phyloP scores from a whole-genome alignment of 2,329 filamentous ascomycete genomes.

The Alternaria sp. region DNA sequence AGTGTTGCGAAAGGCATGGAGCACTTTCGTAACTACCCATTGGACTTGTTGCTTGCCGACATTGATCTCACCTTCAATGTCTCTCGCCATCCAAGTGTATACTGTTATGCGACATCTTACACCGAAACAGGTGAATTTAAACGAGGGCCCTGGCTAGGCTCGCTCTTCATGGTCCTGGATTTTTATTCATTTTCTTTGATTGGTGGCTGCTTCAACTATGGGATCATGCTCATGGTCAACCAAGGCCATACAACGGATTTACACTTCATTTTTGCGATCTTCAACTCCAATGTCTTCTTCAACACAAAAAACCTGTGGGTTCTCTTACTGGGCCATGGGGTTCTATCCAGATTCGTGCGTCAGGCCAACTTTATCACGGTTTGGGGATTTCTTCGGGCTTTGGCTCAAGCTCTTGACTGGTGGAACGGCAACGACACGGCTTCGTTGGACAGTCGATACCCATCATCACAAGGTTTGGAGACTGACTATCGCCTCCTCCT shows the following conservation, averaged over 20 bases:
- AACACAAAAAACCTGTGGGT: background rate
- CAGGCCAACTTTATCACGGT: background rate
- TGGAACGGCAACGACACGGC: background rate
- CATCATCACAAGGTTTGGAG: background rate
- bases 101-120: background rate
- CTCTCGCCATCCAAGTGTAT: background rate
- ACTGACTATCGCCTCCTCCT: background rate
- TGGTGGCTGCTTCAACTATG: background rate
- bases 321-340: background rate
- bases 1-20: background rate
- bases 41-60: background rate
- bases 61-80: background rate
- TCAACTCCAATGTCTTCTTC: background rate
- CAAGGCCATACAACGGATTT: background rate
- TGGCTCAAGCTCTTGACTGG: background rate
- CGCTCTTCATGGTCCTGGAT: background rate
- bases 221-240: background rate
- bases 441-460: background rate
- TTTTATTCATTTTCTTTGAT: background rate
- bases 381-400: background rate
- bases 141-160: rapidly evolving
- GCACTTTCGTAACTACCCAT: background rate
- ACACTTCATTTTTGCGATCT: background rate
- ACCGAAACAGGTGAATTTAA: background rate
- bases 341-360: background rate